phyloP scores from a whole-genome alignment of 2,329 filamentous ascomycete species.

The Colletotrichum plurivorum region DNA sequence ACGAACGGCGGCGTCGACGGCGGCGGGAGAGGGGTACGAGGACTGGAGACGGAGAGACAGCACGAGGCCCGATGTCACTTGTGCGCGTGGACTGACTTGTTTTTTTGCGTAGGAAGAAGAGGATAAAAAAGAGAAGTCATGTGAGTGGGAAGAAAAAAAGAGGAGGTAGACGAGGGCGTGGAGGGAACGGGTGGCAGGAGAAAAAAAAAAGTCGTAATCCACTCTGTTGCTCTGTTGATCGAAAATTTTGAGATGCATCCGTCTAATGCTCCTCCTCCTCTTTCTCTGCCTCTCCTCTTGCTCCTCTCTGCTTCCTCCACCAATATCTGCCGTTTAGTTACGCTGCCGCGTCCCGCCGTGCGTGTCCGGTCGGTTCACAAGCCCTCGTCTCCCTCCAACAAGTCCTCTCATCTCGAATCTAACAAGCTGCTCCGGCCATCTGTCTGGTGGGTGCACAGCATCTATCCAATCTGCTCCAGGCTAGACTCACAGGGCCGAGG shows the following conservation, averaged over 20 bases:
- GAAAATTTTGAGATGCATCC: constrained; percentile 38
- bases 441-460: constrained; percentile 33
- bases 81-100: neutral
- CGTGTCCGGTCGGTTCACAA: constrained; percentile 17
- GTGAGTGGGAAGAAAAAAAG: constrained; percentile 8
- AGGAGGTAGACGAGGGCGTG: constrained; percentile 4
- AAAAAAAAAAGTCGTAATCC: constrained; percentile 20
- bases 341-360: neutral
- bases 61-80: constrained; percentile 22
- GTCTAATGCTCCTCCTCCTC: constrained; percentile 11
- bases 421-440: constrained; percentile 4
- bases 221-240: constrained; percentile 31
- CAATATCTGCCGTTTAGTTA: neutral
- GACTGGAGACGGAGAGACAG: constrained; percentile 3
- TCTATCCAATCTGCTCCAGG: constrained; percentile 1
- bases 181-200: constrained; percentile 1
- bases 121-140: neutral
- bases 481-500: constrained; percentile 15
- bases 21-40: neutral
- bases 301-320: neutral
- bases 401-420: neutral
- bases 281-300: no score
- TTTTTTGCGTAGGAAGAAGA: no score
- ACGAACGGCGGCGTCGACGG: constrained; percentile 20
- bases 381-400: constrained; percentile 5